Base-by-base conservation (phyloP, 371 early-diverging fungal genomes). In the Lichtheimia ramosa region DNA sequence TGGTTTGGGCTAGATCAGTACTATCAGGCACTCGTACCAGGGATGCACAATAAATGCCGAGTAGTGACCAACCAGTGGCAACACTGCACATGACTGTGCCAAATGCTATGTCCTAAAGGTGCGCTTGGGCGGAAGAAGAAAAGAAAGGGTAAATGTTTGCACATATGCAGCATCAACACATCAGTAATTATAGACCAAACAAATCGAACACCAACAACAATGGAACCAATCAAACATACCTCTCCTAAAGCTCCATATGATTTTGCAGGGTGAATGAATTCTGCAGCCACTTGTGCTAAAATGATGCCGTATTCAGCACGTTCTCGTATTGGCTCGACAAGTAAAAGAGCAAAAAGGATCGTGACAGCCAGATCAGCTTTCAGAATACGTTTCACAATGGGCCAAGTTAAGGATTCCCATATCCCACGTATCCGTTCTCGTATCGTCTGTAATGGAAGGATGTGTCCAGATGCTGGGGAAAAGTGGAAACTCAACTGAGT, bases 351-450 rank as follows among this genome's bases (percentile, higher is more conserved):
- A 28, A 79, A 62, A 2, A 72, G 65, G 27, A 76, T 63, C 1
- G 74, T 74, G 2, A 76, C 70, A 8, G 76, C 76, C 53, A 74
- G 59, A 58, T 79, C 73, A 14, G 76, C 74, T 53, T 79, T 79
- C 7, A 79, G 18, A 14, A 79, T 70, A n/a, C 70, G 74, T 51
- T 67, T 65, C 15, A 70, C 49, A 3, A 71, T 58, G 5, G 74
- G 73, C 79, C 79, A 79, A 13, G 70, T 69, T 15, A 76, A 34
- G 5, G 70, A 67, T 46, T 70, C 49, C 74, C 76, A 76, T 20
- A 76, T 58, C 4, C 65, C 68, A n/a, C 27, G 43, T 14, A 79
- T 20, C 12, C 74, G 63, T 49, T 76, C 68, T 25, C 53, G 58
- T n/a, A 72, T 64, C 0, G 68, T 72, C 48, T 66, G 64, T 14